Conservation (phyloP, 2,329 filamentous ascomycete species). For the Venturia effusa region DNA sequence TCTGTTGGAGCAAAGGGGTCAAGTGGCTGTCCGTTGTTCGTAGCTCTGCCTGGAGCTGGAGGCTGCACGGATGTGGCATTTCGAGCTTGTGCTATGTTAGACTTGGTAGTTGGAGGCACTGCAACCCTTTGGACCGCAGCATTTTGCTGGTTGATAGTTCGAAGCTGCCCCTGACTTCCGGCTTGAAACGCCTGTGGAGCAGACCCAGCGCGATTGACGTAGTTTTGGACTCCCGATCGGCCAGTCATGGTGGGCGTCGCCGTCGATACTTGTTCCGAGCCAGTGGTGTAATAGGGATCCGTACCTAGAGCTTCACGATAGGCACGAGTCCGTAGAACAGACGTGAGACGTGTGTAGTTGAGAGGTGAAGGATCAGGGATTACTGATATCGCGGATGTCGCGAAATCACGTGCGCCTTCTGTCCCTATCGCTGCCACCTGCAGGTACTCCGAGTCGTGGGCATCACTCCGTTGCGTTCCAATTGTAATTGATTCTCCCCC, state of each 20-base stretch:
- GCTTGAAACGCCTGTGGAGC: neutral
- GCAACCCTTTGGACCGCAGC: neutral
- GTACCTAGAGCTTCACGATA: neutral
- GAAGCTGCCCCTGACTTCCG: neutral
- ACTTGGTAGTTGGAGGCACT: neutral
- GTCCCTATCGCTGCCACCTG: too few species aligned
- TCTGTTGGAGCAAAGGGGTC: constrained; percentile 3
- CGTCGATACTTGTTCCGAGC: neutral
- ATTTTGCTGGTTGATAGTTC: neutral
- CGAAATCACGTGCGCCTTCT: neutral
- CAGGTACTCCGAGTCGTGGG: too few species aligned
- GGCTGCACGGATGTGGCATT: neutral
- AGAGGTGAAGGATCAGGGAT: neutral
- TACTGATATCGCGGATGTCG: neutral
- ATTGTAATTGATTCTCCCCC: neutral
- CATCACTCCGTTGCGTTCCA: too few species aligned
- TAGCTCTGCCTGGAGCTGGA: neutral
- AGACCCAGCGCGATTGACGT: neutral
- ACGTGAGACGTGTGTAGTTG: neutral
- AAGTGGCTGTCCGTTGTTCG: neutral
- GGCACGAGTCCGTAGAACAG: too few species aligned
- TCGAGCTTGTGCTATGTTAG: constrained; percentile 2
- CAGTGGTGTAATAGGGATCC: neutral
- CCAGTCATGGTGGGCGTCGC: neutral
- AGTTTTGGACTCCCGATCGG: neutral